Conservation (phyloP, 805 yeast genomes). For the Nakazawaea wickerhamii region DNA sequence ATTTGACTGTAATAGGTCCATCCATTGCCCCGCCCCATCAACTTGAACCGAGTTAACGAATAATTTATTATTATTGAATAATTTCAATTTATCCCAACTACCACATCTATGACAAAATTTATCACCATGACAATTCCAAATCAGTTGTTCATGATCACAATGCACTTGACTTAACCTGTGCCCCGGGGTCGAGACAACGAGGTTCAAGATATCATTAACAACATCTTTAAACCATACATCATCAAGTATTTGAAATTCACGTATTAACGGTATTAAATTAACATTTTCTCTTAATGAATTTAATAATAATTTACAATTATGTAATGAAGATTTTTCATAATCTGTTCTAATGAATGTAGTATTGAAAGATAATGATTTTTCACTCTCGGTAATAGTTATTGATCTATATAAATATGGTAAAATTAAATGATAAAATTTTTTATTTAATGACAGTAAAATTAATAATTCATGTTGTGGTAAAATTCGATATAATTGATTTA, state of each 20-base stretch:
- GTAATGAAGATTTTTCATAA: conserved; percentile 1
- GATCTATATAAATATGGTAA: conserved; percentile 3
- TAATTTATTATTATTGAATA: not conserved
- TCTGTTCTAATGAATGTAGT: not conserved
- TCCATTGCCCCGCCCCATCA: not conserved
- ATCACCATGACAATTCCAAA: conserved; percentile 6
- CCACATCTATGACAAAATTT: conserved; percentile 7
- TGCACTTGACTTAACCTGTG: not conserved
- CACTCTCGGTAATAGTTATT: conserved; percentile 3
- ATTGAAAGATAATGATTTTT: not conserved
- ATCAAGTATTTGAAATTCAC: not conserved
- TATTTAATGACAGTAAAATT: not conserved
- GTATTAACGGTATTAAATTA: not conserved
- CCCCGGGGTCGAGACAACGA: not conserved
- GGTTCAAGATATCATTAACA: not conserved
- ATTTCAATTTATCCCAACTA: not conserved
- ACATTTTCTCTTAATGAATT: not conserved
- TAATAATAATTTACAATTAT: not conserved
- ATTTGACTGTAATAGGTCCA: no score
- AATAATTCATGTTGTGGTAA: not conserved
- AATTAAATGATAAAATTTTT: conserved; percentile 2
- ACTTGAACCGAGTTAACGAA: not conserved
- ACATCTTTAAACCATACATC: conserved; percentile 12
- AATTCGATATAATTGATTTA: not conserved
- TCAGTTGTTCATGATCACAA: conserved; percentile 7